These are phyloP conservation scores for Gossypium anomalum DNA, from an alignment of 345 rosid genomes.

Conservation along the genomic window DNA sequence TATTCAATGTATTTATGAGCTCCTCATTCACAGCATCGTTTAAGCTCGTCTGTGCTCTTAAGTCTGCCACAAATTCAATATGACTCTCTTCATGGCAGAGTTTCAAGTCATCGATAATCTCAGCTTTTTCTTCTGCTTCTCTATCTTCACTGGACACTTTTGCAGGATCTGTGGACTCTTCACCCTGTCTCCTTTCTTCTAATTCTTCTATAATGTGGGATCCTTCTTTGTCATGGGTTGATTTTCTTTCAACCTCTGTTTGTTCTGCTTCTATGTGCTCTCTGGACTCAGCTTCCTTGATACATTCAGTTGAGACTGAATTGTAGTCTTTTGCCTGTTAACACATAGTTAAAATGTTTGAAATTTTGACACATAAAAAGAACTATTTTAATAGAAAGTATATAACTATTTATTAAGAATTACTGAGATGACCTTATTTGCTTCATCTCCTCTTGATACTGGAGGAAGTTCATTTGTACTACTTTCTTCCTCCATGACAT, in stretches of 20 bases:
- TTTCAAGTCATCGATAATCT: background rate
- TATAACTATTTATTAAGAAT: background rate
- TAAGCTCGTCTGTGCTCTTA: slow-evolving; percentile 9
- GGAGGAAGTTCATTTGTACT: background rate
- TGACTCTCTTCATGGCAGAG: slow-evolving; percentile 13
- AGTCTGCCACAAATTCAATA: slow-evolving; percentile 1
- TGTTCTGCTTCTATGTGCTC: slow-evolving; percentile 20
- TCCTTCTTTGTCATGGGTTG: slow-evolving; percentile 20
- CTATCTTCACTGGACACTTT: background rate
- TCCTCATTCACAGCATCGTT: slow-evolving; percentile 8
- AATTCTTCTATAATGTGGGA: slow-evolving; percentile 3
- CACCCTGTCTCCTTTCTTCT: slow-evolving; percentile 14
- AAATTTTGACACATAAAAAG: background rate
- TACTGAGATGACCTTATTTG: background rate
- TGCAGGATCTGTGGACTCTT: slow-evolving; percentile 14
- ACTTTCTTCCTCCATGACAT: slow-evolving; percentile 18
- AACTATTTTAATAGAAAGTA: background rate
- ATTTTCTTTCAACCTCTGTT: slow-evolving; percentile 18
- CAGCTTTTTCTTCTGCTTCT: background rate
- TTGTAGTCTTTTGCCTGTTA: slow-evolving; percentile 14
- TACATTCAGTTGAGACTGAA: slow-evolving; percentile 9
- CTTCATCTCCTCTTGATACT: slow-evolving; percentile 4
- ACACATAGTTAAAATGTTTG: background rate
- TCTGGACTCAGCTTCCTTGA: slow-evolving; percentile 19
- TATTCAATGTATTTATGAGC: slow-evolving; percentile 1